phyloP scores from a whole-genome alignment of 176 grass and related monocot species.

The Alopecurus myosuroides region DNA sequence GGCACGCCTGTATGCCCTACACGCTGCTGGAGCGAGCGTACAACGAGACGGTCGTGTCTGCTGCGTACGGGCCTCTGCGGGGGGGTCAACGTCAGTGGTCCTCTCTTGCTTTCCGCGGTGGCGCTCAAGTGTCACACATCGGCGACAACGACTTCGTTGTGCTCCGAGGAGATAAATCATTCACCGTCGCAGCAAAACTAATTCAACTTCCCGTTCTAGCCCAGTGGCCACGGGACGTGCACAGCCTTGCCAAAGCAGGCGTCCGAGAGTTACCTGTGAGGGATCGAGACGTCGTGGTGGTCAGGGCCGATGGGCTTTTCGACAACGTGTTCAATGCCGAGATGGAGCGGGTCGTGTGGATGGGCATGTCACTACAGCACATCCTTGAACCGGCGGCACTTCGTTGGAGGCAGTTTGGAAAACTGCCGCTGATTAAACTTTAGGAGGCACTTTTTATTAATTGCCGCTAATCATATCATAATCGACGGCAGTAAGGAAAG shows the following conservation, averaged over 20 bases:
- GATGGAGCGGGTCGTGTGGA: background rate
- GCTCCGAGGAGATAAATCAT: background rate
- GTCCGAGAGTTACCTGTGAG: background rate
- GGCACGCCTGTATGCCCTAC: background rate
- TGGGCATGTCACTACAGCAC: too few relatives aligned
- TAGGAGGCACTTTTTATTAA: too few relatives aligned
- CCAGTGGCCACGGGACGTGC: background rate
- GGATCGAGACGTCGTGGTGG: conserved; percentile 11
- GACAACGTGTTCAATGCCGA: conserved; percentile 22
- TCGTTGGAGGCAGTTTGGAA: too few relatives aligned
- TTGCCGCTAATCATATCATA: too few relatives aligned
- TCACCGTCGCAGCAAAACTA: background rate
- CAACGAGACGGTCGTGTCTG: background rate
- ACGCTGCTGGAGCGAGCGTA: background rate
- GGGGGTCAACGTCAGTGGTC: too few relatives aligned
- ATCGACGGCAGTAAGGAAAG: too few relatives aligned
- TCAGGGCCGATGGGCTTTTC: conserved; percentile 23
- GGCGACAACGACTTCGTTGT: conserved; percentile 16
- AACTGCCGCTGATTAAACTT: too few relatives aligned
- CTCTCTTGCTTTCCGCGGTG: background rate
- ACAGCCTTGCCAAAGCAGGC: background rate
- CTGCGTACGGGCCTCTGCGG: background rate
- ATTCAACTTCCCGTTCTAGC: conserved; percentile 17
- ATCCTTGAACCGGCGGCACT: too few relatives aligned
- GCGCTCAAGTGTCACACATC: conserved; percentile 3